These are phyloP conservation scores for Penicillium arizonense DNA, from an alignment of 495 filamentous ascomycete genomes.

Conservation along the genomic window DNA sequence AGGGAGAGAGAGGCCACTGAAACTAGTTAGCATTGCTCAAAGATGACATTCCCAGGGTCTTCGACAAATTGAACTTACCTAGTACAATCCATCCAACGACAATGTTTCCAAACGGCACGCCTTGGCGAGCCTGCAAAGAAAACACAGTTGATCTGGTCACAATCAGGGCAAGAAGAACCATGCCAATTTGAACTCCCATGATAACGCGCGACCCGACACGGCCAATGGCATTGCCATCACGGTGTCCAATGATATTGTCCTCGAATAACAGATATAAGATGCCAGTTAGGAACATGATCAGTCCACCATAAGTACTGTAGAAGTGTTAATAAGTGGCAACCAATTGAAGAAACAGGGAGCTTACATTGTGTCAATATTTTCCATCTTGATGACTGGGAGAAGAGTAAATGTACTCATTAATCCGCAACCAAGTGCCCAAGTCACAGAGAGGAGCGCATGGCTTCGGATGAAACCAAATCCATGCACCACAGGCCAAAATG, in stretches of 20 bases:
- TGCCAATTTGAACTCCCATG: conserved; percentile 66
- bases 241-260: conserved; percentile 55
- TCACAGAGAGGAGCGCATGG: conserved; percentile 60
- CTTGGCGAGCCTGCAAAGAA: conserved; percentile 81
- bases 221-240: conserved; percentile 26
- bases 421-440: conserved; percentile 74
- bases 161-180: conserved; percentile 77
- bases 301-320: conserved; percentile 68
- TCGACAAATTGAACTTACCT: conserved; percentile 49
- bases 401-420: conserved; percentile 91
- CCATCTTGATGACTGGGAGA: conserved; percentile 80
- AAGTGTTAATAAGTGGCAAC: conserved; percentile 23
- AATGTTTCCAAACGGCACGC: conserved; percentile 88
- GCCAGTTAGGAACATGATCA: conserved; percentile 76
- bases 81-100: conserved; percentile 82
- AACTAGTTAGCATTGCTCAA: conserved; percentile 4
- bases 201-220: conserved; percentile 50
- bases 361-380: conserved; percentile 76
- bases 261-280: conserved; percentile 81
- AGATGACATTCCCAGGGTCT: not conserved
- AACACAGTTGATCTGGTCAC: conserved; percentile 80
- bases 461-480: conserved; percentile 67
- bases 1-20: conserved; percentile 72
- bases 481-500: conserved; percentile 76
- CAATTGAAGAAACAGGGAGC: conserved; percentile 23